Base-by-base conservation (phyloP, 306 rosid species). In the Trifolium subterraneum region DNA sequence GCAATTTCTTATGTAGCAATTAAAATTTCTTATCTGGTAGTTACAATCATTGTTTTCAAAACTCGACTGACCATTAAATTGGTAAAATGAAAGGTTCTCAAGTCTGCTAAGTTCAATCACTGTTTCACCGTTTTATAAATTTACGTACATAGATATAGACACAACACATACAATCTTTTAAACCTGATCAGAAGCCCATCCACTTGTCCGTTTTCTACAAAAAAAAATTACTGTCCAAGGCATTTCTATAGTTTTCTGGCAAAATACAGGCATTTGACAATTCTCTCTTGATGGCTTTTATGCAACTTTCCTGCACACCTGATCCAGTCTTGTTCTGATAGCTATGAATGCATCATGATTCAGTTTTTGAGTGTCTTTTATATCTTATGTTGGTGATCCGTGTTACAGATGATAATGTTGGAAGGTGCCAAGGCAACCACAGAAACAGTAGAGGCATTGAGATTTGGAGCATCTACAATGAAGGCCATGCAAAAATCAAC, bases 391-490 rank as follows among this genome's bases (percentile, higher is more conserved):
- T 78, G 59, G n/a, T 61, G 16, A 62, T 65, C 51, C 33, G 15
- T 79, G 16, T 82, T 68, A 70, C 86, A 94, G 98, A 94, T 94
- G 97, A 94, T 91, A 84, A 65, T 94, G 97, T 76, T 94, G 67
- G 98, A 94, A 86, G 96, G 98, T 75, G 95, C 98, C 42, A 94
- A 92, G 81, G 98, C 98, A 64, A 94, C 98, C 64, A 90, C 97
- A 7, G 98, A 94, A 84, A 94, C 98, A 25, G 96, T 94, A 16
- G 97, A 88, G 56, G 98, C 97, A 23, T 88, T 94, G 88, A 85
- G 98, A 86, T 82, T 90, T 29, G 98, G 98, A 56, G 96, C 98
- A 20, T 78, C 96, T 79, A 87, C 97, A 8, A 94, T 94, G 98
- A 90, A 91, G 85, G 96, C 96, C 45, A 94, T 94, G 97, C 96